Evolutionary conservation across 805 yeast genomes (phyloP).

Genomic region (Brettanomyces bruxellensis): DNA sequence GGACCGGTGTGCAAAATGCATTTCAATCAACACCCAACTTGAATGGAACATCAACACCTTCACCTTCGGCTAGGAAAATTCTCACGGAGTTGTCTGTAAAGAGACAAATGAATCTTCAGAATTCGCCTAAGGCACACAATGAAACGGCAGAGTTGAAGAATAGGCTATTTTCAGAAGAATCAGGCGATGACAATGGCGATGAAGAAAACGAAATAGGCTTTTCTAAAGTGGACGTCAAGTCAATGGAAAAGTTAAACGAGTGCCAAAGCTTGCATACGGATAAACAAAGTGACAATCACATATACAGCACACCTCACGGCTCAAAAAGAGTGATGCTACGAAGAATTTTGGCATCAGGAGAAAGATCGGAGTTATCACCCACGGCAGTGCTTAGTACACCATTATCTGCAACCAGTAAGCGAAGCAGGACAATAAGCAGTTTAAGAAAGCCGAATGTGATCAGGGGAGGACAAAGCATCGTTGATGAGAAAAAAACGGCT

Average conservation of each 20-base stretch:
- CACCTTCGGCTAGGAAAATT: slow-evolving; percentile 1
- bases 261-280: not conserved
- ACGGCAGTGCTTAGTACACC: not conserved
- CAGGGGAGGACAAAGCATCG: slow-evolving; percentile 1
- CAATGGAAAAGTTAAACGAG: not conserved
- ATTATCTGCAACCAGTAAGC: not conserved
- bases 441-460: not conserved
- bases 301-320: not conserved
- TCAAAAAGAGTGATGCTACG: not conserved
- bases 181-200: not conserved
- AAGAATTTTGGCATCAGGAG: not conserved
- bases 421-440: not conserved
- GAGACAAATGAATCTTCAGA: not conserved
- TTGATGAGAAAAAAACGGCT: not conserved
- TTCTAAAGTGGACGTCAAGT: not conserved
- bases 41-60: slow-evolving; percentile 1
- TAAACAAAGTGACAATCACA: not conserved
- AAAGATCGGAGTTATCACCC: not conserved
- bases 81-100: not conserved
- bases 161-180: not conserved
- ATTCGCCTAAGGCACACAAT: not conserved
- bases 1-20: too few relatives aligned
- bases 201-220: slow-evolving; percentile 1
- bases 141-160: not conserved
- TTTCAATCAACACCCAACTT: not conserved